A percentile compares a stretch with the other conserved stretches of the same genome.
These are phyloP conservation scores for Hymenoscyphus fructigenus DNA, from an alignment of 2,329 filamentous ascomycete genomes.

Conservation along the genomic window DNA sequence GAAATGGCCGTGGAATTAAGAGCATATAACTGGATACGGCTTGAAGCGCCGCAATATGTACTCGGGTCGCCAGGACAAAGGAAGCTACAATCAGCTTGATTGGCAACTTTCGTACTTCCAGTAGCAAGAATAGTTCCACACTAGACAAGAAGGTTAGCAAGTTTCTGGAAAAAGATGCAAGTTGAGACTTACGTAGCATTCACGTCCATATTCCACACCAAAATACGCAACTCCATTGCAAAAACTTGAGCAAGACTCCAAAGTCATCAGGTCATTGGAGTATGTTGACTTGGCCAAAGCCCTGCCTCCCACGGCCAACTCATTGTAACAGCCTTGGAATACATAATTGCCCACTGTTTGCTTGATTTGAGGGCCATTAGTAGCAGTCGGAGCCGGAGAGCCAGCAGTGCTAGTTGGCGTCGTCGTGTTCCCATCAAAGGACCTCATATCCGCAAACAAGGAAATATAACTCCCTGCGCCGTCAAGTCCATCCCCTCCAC, in stretches of 20 bases:
- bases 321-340: constrained; percentile 37
- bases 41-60: constrained; percentile 29
- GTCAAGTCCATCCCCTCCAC: constrained; percentile 50
- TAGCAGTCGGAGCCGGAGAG: constrained; percentile 21
- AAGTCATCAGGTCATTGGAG: constrained; percentile 34
- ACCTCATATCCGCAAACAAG: constrained; percentile 43
- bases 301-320: constrained; percentile 27
- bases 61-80: constrained; percentile 14
- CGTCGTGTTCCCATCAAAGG: constrained; percentile 26
- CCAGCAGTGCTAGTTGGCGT: constrained; percentile 18
- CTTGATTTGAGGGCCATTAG: constrained; percentile 24
- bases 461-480: constrained; percentile 46
- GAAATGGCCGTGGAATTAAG: not conserved
- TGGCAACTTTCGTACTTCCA: constrained; percentile 26
- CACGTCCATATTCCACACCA: constrained; percentile 41
- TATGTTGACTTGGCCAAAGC: constrained; percentile 28
- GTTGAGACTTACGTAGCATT: constrained; percentile 29
- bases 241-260: constrained; percentile 36
- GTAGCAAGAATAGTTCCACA: constrained; percentile 33
- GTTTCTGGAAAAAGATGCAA: not conserved
- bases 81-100: constrained; percentile 28
- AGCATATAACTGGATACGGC: constrained; percentile 20
- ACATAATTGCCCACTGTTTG: constrained; percentile 26
- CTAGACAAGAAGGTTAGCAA: constrained; percentile 15
- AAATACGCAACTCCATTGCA: constrained; percentile 37